Evolutionary conservation across 192 early-diverging fungal genomes (phyloP).

Genomic region (Coemansia sp.): DNA sequence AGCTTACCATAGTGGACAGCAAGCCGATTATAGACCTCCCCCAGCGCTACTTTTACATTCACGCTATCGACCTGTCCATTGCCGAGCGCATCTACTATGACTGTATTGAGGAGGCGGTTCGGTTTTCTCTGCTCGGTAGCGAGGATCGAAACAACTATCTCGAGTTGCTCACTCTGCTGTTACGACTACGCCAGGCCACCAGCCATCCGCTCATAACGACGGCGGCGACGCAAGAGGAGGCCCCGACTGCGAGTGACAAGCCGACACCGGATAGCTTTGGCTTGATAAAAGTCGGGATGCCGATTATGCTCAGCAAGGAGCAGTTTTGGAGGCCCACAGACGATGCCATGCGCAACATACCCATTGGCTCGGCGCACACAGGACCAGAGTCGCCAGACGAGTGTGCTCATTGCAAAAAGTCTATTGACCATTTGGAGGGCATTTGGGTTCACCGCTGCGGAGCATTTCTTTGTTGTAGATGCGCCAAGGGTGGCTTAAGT

Average conservation of each 20-base stretch:
- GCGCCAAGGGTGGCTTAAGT: neutral
- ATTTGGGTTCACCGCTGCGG: neutral
- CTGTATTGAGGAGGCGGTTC: conserved; percentile 30
- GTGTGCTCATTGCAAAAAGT: neutral
- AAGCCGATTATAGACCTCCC: conserved; percentile 66
- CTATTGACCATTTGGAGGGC: neutral
- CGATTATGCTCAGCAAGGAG: neutral
- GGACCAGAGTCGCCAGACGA: neutral
- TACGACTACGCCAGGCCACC: conserved; percentile 9
- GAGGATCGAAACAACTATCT: neutral
- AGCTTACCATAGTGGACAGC: conserved; percentile 61
- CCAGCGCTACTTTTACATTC: conserved; percentile 19
- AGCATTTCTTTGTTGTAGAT: neutral
- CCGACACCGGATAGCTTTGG: neutral
- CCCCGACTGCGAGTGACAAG: neutral
- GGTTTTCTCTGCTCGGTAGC: neutral
- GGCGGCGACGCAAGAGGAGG: neutral
- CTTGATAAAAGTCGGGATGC: neutral
- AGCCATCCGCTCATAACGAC: conserved; percentile 5
- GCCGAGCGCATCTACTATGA: conserved; percentile 44
- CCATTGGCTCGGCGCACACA: neutral
- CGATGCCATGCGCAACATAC: neutral
- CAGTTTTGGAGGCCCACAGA: neutral
- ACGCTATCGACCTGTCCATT: conserved; percentile 33
- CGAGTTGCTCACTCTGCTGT: neutral